Base-by-base conservation (phyloP, 1,139 yeast species). In the Scheffersomyces parashehatae region DNA sequence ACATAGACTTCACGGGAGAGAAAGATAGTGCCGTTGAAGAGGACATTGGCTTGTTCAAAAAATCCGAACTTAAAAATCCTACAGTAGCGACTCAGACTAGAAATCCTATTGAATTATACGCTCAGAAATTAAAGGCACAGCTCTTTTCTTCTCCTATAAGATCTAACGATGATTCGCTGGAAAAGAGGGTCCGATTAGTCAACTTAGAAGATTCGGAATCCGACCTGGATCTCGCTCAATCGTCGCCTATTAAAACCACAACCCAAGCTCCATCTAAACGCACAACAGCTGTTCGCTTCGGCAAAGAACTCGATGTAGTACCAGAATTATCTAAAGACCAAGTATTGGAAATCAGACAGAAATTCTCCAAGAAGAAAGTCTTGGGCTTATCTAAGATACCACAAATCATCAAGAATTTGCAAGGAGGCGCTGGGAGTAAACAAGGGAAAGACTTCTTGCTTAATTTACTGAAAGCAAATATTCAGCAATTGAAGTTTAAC, bases 261-360 rank as follows among this genome's bases (percentile, higher is more conserved):
- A 11, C 39, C 12, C 9, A 12, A 28, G 9, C 30, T 32, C 30
- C 32, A 26, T 24, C 34, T 11, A 37, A 38, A 10, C 26, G 8
- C 8, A 7, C 26, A 20, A 20, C 26, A 6, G 7, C 26, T 20
- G 8, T 20, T 6, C 26, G 26, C 26, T 20, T 20, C 8, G 26
- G 26, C 7, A 16, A 33, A 33, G 58, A 53, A 20, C 41, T 48
- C 12, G 44, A 50, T 3, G 48, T 40, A 5, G 60, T 71, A 15
- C 77, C 77, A 3, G 56, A 58, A 36, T 49, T 74, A 35, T 53
- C 75, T 10, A 73, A 73, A 46, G 78, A 68, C 37, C 62, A 65
- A 42, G 60, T 60, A 34, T 58, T 74, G 15, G 38, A 56, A 10
- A 60, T 74, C 29, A 70, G 67, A 47, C 73, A 68, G 49, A 70